Evolutionary conservation across 129 eudicot species (phyloP).

Genomic region (Apium graveolens): DNA sequence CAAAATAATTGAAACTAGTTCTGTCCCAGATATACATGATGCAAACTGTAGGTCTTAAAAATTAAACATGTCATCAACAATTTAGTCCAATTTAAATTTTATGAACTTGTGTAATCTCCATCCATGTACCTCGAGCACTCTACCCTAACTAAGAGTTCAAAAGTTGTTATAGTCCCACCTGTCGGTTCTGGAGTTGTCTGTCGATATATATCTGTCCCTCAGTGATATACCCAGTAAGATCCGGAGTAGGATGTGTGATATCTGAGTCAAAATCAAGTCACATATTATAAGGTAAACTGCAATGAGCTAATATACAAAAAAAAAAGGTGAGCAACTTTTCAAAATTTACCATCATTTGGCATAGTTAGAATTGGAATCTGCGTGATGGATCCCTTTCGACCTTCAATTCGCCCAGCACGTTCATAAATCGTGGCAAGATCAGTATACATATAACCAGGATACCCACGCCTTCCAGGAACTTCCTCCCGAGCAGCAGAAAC

Average conservation of each 20-base stretch:
- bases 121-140: neutral
- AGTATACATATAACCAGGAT: slow-evolving; percentile 99
- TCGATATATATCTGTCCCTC: slow-evolving; percentile 97
- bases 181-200: slow-evolving; percentile 94
- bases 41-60: neutral
- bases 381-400: slow-evolving; percentile 90
- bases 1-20: neutral
- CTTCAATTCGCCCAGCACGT: slow-evolving; percentile 99
- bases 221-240: slow-evolving; percentile 98
- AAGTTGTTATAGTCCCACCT: slow-evolving; percentile 7
- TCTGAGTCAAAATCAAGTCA: slow-evolving; percentile 36
- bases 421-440: slow-evolving; percentile 98
- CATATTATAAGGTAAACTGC: neutral
- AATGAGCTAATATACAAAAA: neutral
- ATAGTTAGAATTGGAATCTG: slow-evolving; percentile 94
- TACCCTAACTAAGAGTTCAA: neutral
- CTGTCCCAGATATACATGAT: neutral
- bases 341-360: slow-evolving; percentile 83
- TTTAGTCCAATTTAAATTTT: neutral
- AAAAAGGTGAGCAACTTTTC: neutral
- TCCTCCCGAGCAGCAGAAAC: slow-evolving; percentile 99
- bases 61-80: slow-evolving; percentile 2
- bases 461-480: slow-evolving; percentile 99
- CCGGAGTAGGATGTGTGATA: slow-evolving; percentile 99
- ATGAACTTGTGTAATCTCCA: neutral